A percentile compares a stretch with the other conserved stretches of the same genome.
Evolutionary conservation across 2,329 filamentous ascomycete genomes (phyloP).

Genomic region (Drechslerella dactyloides): DNA sequence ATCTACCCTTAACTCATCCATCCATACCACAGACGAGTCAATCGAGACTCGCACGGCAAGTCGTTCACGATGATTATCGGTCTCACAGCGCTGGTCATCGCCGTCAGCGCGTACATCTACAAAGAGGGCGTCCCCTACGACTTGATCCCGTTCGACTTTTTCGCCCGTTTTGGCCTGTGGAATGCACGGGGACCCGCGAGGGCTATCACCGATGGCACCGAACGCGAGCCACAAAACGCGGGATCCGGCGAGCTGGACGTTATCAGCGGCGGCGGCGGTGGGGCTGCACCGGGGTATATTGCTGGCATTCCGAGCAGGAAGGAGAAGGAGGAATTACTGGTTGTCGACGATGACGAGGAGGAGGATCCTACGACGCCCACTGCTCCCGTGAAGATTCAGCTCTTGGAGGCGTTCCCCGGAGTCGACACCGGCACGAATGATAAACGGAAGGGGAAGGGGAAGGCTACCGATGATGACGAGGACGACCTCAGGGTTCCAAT

Average conservation of each 20-base stretch:
- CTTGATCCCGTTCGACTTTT: neutral
- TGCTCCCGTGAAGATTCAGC: slow-evolving; percentile 32
- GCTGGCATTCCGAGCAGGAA: slow-evolving; percentile 31
- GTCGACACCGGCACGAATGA: neutral
- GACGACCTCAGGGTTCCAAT: slow-evolving; percentile 57
- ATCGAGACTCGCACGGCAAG: no score
- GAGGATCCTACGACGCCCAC: slow-evolving; percentile 42
- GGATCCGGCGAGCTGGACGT: slow-evolving; percentile 12
- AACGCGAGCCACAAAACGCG: neutral
- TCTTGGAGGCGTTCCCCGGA: slow-evolving; percentile 19
- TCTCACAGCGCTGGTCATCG: slow-evolving; percentile 34
- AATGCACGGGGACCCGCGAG: slow-evolving; percentile 3
- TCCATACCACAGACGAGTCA: no score
- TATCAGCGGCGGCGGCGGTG: neutral
- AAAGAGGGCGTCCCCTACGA: slow-evolving; percentile 34
- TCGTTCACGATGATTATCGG: slow-evolving; percentile 29
- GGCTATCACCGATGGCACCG: slow-evolving; percentile 32
- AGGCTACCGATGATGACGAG: slow-evolving; percentile 18
- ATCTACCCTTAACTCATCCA: no score
- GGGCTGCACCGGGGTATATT: slow-evolving; percentile 6
- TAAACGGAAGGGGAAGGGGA: slow-evolving; percentile 17
- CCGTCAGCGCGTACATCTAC: slow-evolving; percentile 41
- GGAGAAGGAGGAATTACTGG: slow-evolving; percentile 28
- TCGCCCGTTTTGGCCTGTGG: slow-evolving; percentile 26
- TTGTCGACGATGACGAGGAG: slow-evolving; percentile 26